phyloP scores from a whole-genome alignment of 1,284 basidiomycete genomes.

The Agaricales sp. region DNA sequence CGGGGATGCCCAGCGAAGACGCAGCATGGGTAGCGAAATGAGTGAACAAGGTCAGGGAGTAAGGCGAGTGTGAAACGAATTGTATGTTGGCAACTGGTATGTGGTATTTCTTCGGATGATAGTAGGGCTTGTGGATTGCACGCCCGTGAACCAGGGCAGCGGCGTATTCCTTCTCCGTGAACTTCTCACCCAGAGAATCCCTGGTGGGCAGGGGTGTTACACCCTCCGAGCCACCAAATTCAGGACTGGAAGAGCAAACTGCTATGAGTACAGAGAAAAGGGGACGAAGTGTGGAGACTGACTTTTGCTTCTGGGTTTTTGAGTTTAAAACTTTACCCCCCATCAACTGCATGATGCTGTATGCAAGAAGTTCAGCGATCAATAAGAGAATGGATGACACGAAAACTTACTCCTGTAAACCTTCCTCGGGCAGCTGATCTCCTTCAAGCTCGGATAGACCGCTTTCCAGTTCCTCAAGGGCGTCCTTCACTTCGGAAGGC shows the following conservation, averaged over 20 bases:
- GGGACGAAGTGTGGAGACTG: neutral
- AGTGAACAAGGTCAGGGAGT: slow-evolving; percentile 69
- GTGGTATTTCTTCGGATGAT: slow-evolving; percentile 54
- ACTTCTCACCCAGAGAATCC: neutral
- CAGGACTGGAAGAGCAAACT: neutral
- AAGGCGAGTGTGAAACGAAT: slow-evolving; percentile 67
- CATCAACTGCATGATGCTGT: neutral
- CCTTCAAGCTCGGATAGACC: neutral
- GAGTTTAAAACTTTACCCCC: neutral
- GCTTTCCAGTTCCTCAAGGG: neutral
- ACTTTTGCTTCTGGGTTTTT: slow-evolving; percentile 1
- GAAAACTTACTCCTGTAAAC: neutral
- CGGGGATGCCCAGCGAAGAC: slow-evolving; percentile 74
- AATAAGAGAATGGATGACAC: neutral
- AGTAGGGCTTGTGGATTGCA: slow-evolving; percentile 36
- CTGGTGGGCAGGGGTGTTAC: neutral
- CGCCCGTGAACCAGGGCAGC: slow-evolving; percentile 52
- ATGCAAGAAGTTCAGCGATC: neutral
- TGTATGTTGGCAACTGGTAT: slow-evolving; percentile 81
- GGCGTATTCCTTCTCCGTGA: slow-evolving; percentile 34
- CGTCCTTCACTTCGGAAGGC: neutral
- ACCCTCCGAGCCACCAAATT: neutral
- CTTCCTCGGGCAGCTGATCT: neutral
- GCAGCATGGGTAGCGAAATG: slow-evolving; percentile 85
- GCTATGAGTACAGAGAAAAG: too few relatives aligned